Evolutionary conservation across 345 rosid genomes (phyloP), one percentile per base, ranked within the genome.

Genomic region (Camelina neglecta): DNA sequence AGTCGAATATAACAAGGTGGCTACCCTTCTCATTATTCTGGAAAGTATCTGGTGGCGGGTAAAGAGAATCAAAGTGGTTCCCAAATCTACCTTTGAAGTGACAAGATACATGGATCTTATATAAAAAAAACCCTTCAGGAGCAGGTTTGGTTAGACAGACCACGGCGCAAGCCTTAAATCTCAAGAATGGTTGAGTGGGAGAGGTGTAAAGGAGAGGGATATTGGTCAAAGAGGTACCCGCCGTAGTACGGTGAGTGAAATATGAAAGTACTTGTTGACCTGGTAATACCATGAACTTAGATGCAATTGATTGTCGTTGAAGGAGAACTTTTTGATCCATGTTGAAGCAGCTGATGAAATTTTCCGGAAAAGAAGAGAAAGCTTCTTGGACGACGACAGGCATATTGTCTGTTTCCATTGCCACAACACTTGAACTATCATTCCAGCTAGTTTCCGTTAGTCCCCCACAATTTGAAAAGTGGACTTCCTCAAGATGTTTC

Each of bases 1-100:
- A 38, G 11, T 38, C 42, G 31, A n/a, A 57, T 57, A 33, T 2
- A 7, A 29, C 31, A 29, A 29, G 31, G 3, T n/a, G 20, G 4
- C 0, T n/a, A 5, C 20, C 51, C 7, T 15, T 5, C 51, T n/a
- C 7, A 0, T 0, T 0, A 1, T 5, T 5, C 6, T 0, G 2
- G 2, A 1, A 47, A 8, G 1, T 0, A 15, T 0, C n/a, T n/a
- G n/a, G 2, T 15, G 29, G 29, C 3, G 31, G 31, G 31, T 29
- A 29, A 55, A 39, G 0, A 10, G 11, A 0, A 41, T 41, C 45
- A 41, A 41, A 41, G 13, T 10, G 13, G 45, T 41, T 41, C 13
- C 45, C 45, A 4, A 41, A 1, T 3, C 11, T 41, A 12, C 11
- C 15, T 41, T 10, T 41, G 45, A 10, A 41, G 1, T 2, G 15